Percentiles rank a stretch among this genome's conserved stretches.
These are phyloP conservation scores for Mycena crocata DNA, from an alignment of 768 basidiomycete species.

Conservation along the genomic window DNA sequence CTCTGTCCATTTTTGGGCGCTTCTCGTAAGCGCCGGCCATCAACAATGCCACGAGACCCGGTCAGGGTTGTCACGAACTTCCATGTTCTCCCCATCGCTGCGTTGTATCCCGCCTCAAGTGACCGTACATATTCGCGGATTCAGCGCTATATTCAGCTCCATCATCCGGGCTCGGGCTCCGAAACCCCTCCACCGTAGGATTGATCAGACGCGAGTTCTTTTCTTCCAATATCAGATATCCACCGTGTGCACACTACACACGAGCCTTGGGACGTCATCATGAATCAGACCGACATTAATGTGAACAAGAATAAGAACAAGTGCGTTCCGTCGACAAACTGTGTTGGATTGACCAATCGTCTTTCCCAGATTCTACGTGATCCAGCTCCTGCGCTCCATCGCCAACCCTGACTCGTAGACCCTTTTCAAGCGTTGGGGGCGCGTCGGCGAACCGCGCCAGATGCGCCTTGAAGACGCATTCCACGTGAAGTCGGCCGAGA, in stretches of 20 bases:
- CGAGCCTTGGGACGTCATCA: slow-evolving; percentile 10
- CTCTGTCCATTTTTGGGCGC: too few species aligned
- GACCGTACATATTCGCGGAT: too few species aligned
- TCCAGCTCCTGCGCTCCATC: neutral
- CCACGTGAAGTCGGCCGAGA: neutral
- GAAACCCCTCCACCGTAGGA: too few species aligned
- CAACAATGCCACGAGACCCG: too few species aligned
- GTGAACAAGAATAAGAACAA: slow-evolving; percentile 18
- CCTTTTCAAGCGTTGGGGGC: slow-evolving; percentile 14
- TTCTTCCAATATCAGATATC: too few species aligned
- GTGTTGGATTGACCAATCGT: neutral
- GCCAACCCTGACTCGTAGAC: neutral
- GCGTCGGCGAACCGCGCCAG: neutral
- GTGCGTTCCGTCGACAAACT: neutral
- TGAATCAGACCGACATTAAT: slow-evolving; percentile 16
- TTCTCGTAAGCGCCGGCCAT: too few species aligned
- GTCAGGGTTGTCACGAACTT: too few species aligned
- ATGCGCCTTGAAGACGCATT: neutral
- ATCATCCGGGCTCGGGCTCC: too few species aligned
- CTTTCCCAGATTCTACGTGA: slow-evolving; percentile 22
- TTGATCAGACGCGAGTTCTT: too few species aligned
- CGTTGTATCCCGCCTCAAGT: too few species aligned
- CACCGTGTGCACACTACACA: slow-evolving; percentile 10
- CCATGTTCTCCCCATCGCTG: too few species aligned
- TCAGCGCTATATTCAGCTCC: too few species aligned